A percentile compares a stretch with the other conserved stretches of the same genome.
Evolutionary conservation across 495 filamentous ascomycete species (phyloP).

Genomic region (Astrothelium subdiscretum): DNA sequence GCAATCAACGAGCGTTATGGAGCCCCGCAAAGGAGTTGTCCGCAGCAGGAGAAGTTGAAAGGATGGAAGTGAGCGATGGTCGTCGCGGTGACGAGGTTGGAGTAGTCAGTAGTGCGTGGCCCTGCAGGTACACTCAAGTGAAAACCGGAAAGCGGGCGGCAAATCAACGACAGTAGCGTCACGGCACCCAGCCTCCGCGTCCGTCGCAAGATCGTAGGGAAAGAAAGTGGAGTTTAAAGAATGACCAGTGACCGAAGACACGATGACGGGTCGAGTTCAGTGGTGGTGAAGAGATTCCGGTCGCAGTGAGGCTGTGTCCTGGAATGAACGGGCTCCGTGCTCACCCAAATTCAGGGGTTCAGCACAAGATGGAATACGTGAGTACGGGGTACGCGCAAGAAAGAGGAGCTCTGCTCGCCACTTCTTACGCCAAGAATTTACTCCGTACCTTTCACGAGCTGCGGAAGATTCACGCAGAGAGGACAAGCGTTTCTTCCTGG

Average conservation of each 20-base stretch:
- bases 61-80: background rate
- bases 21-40: background rate
- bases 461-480: background rate
- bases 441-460: background rate
- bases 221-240: background rate
- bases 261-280: background rate
- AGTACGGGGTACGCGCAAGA: too few relatives aligned
- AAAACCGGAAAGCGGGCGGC: background rate
- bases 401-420: background rate
- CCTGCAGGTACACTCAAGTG: background rate
- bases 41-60: background rate
- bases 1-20: background rate
- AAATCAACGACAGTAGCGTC: background rate
- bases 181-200: background rate
- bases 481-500: background rate
- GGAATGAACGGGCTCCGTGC: background rate
- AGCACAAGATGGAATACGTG: background rate
- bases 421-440: background rate
- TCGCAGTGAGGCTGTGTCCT: background rate
- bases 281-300: background rate
- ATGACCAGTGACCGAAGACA: background rate
- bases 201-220: background rate
- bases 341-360: background rate
- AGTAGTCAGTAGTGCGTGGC: background rate
- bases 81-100: conserved; percentile 2